Conservation (phyloP, 2,329 filamentous ascomycete genomes). For the Pyricularia sp. region DNA sequence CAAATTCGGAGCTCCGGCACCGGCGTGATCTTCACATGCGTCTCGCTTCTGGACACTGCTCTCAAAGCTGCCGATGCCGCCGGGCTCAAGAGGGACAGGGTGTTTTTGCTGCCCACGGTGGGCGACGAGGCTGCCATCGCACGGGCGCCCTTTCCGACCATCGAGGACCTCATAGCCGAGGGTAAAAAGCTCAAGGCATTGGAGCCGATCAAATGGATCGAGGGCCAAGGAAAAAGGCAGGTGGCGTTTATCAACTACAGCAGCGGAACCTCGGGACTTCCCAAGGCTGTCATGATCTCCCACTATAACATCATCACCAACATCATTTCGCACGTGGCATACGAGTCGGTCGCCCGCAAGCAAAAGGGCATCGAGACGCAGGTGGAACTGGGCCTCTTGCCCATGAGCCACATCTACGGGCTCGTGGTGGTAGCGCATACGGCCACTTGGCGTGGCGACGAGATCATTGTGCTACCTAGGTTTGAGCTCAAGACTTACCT, state of each 20-base stretch:
- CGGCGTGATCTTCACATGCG: slow-evolving; percentile 60
- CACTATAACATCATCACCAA: slow-evolving; percentile 70
- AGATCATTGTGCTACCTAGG: slow-evolving; percentile 60
- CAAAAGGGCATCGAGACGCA: slow-evolving; percentile 19
- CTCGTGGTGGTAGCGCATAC: slow-evolving; percentile 61
- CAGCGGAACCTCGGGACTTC: slow-evolving; percentile 59
- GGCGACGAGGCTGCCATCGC: slow-evolving; percentile 46
- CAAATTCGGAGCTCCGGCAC: slow-evolving; percentile 57
- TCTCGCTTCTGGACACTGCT: slow-evolving; percentile 51
- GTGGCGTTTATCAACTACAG: slow-evolving; percentile 62
- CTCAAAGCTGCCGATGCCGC: slow-evolving; percentile 43
- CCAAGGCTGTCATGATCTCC: slow-evolving; percentile 72
- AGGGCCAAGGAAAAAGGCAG: slow-evolving; percentile 47
- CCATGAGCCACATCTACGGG: slow-evolving; percentile 71
- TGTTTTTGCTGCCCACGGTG: not conserved
- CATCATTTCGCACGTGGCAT: slow-evolving; percentile 44
- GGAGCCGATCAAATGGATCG: slow-evolving; percentile 38
- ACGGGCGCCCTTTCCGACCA: slow-evolving; percentile 46
- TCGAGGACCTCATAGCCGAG: slow-evolving; percentile 47
- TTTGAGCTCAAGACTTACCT: slow-evolving; percentile 61
- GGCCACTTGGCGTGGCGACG: slow-evolving; percentile 60
- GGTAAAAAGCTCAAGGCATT: slow-evolving; percentile 30
- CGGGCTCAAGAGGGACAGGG: not conserved
- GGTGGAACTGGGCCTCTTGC: slow-evolving; percentile 53
- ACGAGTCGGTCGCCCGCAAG: slow-evolving; percentile 21